These are phyloP conservation scores for Magnusiomyces fungicola DNA, from an alignment of 1,139 yeast species.

Conservation along the genomic window DNA sequence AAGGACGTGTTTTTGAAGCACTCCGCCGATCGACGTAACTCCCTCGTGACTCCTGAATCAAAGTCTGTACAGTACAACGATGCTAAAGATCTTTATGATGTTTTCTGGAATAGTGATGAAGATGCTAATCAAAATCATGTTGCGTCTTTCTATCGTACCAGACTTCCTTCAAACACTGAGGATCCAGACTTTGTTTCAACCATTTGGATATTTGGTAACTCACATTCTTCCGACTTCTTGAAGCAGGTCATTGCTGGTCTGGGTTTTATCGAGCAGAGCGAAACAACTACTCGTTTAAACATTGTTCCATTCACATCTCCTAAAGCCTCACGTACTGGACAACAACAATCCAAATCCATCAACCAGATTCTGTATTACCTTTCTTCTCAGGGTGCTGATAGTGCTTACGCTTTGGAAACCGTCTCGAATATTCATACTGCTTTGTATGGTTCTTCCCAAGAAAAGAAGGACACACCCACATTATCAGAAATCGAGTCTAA, in stretches of 20 bases:
- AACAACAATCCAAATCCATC: not conserved
- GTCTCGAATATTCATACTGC: not conserved
- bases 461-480: not conserved
- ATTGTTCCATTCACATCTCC: constrained; percentile 23
- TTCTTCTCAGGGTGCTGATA: not conserved
- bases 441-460: constrained; percentile 1
- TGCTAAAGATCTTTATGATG: constrained; percentile 15
- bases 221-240: constrained; percentile 33
- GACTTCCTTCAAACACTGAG: constrained; percentile 5
- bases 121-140: constrained; percentile 2
- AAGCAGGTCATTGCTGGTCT: constrained; percentile 41
- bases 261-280: constrained; percentile 20
- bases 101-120: not conserved
- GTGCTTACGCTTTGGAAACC: not conserved
- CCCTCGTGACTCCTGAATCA: constrained; percentile 32
- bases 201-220: constrained; percentile 53
- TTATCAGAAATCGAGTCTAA: not conserved
- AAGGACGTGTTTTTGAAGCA: constrained; percentile 16
- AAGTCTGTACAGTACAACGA: constrained; percentile 18
- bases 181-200: constrained; percentile 25
- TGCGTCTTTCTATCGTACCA: constrained; percentile 2
- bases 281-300: constrained; percentile 34
- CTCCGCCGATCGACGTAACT: constrained; percentile 27
- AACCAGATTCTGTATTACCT: not conserved
- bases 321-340: not conserved